Conservation (phyloP, 768 basidiomycete genomes). For the Thelephora aurantiotincta region DNA sequence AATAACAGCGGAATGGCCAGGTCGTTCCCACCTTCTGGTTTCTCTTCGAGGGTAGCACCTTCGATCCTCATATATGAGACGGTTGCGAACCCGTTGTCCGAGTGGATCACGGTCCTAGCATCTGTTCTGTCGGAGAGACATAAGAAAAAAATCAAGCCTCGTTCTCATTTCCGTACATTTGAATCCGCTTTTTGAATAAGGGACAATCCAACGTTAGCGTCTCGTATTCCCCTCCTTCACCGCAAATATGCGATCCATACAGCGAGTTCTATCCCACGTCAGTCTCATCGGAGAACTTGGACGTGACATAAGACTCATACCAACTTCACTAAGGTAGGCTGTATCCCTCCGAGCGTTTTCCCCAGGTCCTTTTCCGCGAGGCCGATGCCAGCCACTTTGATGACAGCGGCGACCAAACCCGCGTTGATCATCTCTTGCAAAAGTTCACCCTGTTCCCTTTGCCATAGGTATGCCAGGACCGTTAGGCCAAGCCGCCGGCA, state of each 20-base stretch:
- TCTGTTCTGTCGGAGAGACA: slow-evolving; percentile 31
- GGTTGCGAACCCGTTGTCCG: slow-evolving; percentile 72
- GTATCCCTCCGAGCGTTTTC: slow-evolving; percentile 58
- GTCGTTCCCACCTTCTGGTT: slow-evolving; percentile 17
- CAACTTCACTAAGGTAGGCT: slow-evolving; percentile 54
- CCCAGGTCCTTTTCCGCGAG: slow-evolving; percentile 68
- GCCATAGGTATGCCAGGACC: slow-evolving; percentile 86
- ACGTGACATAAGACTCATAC: slow-evolving; percentile 24
- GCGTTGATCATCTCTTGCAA: slow-evolving; percentile 76
- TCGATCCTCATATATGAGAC: slow-evolving; percentile 86
- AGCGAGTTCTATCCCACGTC: slow-evolving; percentile 39
- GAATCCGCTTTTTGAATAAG: slow-evolving; percentile 66
- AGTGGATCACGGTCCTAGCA: slow-evolving; percentile 60
- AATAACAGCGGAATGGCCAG: slow-evolving; percentile 37
- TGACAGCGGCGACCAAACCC: slow-evolving; percentile 70
- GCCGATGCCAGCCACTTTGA: slow-evolving; percentile 95
- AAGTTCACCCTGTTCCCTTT: slow-evolving; percentile 76
- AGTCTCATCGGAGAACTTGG: neutral
- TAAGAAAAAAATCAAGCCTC: neutral
- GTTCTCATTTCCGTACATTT: slow-evolving; percentile 29
- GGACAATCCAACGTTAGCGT: slow-evolving; percentile 85
- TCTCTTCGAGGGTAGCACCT: slow-evolving; percentile 45
- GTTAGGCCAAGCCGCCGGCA: slow-evolving; percentile 72
- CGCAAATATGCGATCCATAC: slow-evolving; percentile 89
- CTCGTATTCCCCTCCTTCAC: slow-evolving; percentile 98